These are phyloP conservation scores for Micractinium conductrix DNA, from an alignment of 139 green algal genomes.

Conservation along the genomic window DNA sequence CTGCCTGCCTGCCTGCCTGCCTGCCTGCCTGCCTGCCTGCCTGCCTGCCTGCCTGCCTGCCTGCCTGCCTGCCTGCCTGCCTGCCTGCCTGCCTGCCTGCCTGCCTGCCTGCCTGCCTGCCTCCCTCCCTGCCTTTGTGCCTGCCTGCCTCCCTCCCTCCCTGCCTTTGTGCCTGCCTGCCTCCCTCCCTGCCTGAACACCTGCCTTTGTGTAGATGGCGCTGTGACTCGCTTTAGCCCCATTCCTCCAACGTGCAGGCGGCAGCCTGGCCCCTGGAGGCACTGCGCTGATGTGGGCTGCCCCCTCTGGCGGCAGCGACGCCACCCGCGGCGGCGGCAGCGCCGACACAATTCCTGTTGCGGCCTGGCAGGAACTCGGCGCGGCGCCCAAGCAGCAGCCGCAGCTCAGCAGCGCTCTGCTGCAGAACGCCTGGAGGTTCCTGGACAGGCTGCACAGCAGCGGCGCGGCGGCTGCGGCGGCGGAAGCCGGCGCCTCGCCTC, in stretches of 20 bases:
- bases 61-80: neutral
- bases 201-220: too few species aligned
- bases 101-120: too few species aligned
- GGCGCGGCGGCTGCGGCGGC: conserved; percentile 1
- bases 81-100: neutral
- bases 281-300: conserved; percentile 13
- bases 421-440: conserved; percentile 13
- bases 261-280: neutral
- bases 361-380: conserved; percentile 4
- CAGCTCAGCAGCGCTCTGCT: neutral
- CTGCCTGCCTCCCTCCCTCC: too few species aligned
- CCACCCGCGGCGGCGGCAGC: neutral
- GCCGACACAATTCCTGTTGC: neutral
- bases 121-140: neutral
- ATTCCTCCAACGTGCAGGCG: neutral
- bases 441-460: conserved; percentile 1
- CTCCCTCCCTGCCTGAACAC: neutral
- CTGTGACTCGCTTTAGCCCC: neutral
- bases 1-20: too few species aligned
- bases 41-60: too few species aligned
- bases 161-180: too few species aligned
- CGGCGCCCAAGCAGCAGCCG: neutral
- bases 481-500: neutral
- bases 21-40: too few species aligned
- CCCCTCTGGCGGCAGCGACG: neutral